phyloP scores from a whole-genome alignment of 768 basidiomycete genomes.

The Chalciporus chontae region DNA sequence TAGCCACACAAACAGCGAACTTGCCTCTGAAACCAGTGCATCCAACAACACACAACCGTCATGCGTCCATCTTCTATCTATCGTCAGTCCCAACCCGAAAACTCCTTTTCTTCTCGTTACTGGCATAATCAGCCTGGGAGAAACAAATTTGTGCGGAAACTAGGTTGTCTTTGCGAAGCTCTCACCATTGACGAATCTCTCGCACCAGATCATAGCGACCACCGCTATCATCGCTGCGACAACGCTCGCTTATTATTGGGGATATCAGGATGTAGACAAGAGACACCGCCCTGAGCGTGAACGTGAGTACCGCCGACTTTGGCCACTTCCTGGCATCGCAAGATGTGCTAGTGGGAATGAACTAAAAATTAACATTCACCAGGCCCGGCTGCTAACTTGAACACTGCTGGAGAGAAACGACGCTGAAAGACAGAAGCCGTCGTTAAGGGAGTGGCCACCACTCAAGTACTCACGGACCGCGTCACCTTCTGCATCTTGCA shows the following conservation, averaged over 20 bases:
- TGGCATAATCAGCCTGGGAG: conserved; percentile 33
- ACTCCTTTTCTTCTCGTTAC: conserved; percentile 29
- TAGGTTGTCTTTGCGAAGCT: background rate
- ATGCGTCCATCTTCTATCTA: conserved; percentile 25
- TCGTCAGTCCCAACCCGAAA: conserved; percentile 22
- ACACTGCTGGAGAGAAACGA: conserved; percentile 20
- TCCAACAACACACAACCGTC: background rate
- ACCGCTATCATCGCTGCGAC: conserved; percentile 27
- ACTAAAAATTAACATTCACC: background rate
- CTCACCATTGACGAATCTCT: background rate
- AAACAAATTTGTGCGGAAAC: conserved; percentile 29
- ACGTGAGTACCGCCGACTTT: conserved; percentile 7
- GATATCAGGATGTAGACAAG: conserved; percentile 32
- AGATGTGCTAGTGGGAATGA: background rate
- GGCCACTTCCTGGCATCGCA: background rate
- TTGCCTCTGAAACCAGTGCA: background rate
- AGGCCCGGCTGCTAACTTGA: conserved; percentile 12
- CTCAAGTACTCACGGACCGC: background rate
- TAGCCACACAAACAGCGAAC: background rate
- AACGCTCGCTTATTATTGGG: conserved; percentile 35
- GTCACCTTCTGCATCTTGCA: background rate
- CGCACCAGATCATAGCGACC: conserved; percentile 27
- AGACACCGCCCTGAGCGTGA: conserved; percentile 24
- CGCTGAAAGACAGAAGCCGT: conserved; percentile 12
- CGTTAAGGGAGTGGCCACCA: background rate